phyloP scores from a whole-genome alignment of 225 moss, liverwort and hornwort species.

The Rhytidiadelphus loreus region DNA sequence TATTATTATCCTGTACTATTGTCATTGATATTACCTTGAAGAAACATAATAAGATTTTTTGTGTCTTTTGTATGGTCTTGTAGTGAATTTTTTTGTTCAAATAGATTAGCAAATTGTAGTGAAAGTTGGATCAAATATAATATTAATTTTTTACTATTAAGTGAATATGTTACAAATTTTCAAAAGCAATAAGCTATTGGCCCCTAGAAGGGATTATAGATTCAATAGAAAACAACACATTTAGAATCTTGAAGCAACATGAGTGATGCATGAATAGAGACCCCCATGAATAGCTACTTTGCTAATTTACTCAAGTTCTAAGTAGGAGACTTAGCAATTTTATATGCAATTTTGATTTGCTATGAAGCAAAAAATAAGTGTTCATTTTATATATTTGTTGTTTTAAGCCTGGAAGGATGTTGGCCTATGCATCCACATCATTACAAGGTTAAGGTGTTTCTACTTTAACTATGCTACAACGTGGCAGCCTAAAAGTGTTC shows the following conservation, averaged over 20 bases:
- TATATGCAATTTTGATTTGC: background rate
- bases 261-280: background rate
- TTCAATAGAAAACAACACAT: background rate
- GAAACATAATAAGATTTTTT: background rate
- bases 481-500: too few species aligned
- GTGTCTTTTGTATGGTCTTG: fast-evolving
- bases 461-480: too few species aligned
- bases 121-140: background rate
- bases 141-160: background rate
- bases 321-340: background rate
- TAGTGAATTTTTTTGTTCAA: background rate
- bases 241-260: background rate
- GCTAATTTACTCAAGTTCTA: background rate
- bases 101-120: background rate
- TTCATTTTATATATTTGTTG: background rate
- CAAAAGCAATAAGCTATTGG: background rate
- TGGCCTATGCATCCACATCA: fast-evolving
- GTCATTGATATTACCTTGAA: background rate
- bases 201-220: background rate
- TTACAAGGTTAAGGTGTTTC: background rate
- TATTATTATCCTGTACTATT: too few species aligned
- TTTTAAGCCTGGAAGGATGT: background rate
- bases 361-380: background rate
- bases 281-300: background rate
- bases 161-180: background rate